Evolutionary conservation across 768 basidiomycete genomes (phyloP), one percentile per base, ranked within the genome.

Genomic region (Gautieria morchelliformis): DNA sequence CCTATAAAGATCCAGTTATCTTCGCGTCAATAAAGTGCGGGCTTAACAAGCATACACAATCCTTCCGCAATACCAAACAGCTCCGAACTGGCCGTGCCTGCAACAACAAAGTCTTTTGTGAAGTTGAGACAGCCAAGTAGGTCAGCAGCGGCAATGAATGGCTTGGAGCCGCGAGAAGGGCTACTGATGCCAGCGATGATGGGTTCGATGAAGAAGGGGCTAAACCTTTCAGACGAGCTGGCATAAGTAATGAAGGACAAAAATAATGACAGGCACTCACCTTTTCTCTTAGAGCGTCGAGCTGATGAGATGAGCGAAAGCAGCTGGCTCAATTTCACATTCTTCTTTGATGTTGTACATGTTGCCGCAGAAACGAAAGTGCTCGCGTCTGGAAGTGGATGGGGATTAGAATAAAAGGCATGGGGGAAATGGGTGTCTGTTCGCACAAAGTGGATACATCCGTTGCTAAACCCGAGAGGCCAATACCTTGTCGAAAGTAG

Each of bases 291-390:
- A 99, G 15, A 99, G 80, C 20, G 94, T 95, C 53, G 91, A 93
- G 44, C 90, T 92, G 60, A 97, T 87, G 61, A 99, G 85, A 67
- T 93, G 93, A 27, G 93, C 88, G 71, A 98, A 97, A 7, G 93
- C 91, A 75, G 93, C 86, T 45, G 96, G 96, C 63, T 91, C 85
- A 65, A 99, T 96, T 67, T 95, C 87, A 61, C 95, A 83, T 68
- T 96, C 95, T 72, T 99, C 95, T 72, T 99, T 99, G 79, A 99
- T 97, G 33, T 91, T 89, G 73, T 97, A 98, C 91, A 98, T 94
- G 76, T 99, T 99, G 58, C 95, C 87, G 62, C 93, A 81, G 73
- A 87, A 94, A 53, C 96, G 85, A 67, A 98, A 87, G 41, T 83
- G 81, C 71, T 98, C 95, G 63, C 83, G 86, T 58, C 94, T 96